Evolutionary conservation across 495 filamentous ascomycete genomes (phyloP), one percentile per base, ranked within the genome.

Genomic region (Aspergillus nanangensis): DNA sequence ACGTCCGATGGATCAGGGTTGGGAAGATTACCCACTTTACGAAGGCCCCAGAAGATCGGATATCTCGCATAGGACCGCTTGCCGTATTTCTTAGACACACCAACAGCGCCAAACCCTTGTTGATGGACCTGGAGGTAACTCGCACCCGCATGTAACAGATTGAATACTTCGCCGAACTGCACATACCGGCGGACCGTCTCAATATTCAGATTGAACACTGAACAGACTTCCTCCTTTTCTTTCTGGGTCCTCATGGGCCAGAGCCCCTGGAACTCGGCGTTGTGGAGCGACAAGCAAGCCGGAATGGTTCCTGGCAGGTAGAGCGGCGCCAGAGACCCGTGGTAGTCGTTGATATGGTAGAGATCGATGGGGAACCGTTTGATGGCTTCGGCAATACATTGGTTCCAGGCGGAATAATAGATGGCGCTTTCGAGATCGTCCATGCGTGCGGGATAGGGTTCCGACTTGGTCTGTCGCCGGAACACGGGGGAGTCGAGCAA

Each of bases 261-360:
- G 38, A 86, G 66, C 37, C 83, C 82, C 53, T 87, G 84, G 57
- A 86, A 87, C 63, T 88, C 82, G 42, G 82, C 84, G 52, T 87
- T 82, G 58, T 83, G 79, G 13, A 80, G 72, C 8, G 72, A 78
- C 7, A 74, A 53, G 41, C 64, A 70, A 14, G 61, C 53, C 0
- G 70, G 74, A 31, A 74, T 62, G 1, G 68, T 83, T 21, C 73
- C 62, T 4, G 84, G 84, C 3, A 86, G 70, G 52, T 89, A 83
- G 4, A 88, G 64, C 7, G 83, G 84, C 22, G 85, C 85, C 1
- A 84, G 60, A 13, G 84, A 81, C 18, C 85, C 85, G 53, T 89
- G 85, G 57, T 88, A 89, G 53, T 89, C 85, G 64, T 89, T 89
- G 59, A 88, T 83, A 59, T 89, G 85, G 57, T 89, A 89, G 20